These are phyloP conservation scores for Trichoderma cornu-damae DNA, from an alignment of 2,329 filamentous ascomycete species.

Conservation along the genomic window DNA sequence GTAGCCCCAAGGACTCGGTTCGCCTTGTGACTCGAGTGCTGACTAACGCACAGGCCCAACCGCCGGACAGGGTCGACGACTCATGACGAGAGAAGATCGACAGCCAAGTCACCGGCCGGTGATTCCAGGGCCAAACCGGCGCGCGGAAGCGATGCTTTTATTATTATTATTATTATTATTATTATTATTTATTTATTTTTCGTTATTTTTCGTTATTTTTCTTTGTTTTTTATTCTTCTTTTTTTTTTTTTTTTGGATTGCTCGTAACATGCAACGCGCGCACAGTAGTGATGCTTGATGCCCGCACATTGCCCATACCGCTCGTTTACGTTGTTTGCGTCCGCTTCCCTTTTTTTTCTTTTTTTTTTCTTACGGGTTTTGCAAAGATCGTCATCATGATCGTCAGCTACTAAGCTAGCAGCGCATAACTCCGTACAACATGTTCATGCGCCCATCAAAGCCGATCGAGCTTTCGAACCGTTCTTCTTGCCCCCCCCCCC, in stretches of 20 bases:
- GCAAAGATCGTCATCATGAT: constrained; percentile 16
- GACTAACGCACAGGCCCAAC: not conserved
- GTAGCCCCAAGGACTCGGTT: constrained; percentile 18
- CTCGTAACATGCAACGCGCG: too few relatives aligned
- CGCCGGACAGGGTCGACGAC: not conserved
- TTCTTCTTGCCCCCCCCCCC: not conserved
- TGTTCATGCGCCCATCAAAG: not conserved
- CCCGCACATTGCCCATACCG: constrained; percentile 12
- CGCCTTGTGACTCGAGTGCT: constrained; percentile 11
- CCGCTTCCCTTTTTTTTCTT: too few relatives aligned
- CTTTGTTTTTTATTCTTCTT: too few relatives aligned
- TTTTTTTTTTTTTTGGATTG: too few relatives aligned
- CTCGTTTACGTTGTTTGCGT: too few relatives aligned
- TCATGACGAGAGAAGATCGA: not conserved
- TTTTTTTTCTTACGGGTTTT: not conserved
- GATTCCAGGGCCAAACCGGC: not conserved
- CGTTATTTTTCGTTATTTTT: too few relatives aligned
- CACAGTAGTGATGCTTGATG: too few relatives aligned
- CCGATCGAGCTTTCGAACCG: constrained; percentile 2
- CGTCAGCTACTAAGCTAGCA: constrained; percentile 9
- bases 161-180: too few relatives aligned
- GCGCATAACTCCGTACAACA: constrained; percentile 1
- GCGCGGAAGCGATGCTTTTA: too few relatives aligned
- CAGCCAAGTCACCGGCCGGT: not conserved
- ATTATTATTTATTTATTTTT: too few relatives aligned